A percentile compares a stretch with the other conserved stretches of the same genome.
phyloP scores from a whole-genome alignment of 1,284 basidiomycete species.

The Phylloporus sp. region DNA sequence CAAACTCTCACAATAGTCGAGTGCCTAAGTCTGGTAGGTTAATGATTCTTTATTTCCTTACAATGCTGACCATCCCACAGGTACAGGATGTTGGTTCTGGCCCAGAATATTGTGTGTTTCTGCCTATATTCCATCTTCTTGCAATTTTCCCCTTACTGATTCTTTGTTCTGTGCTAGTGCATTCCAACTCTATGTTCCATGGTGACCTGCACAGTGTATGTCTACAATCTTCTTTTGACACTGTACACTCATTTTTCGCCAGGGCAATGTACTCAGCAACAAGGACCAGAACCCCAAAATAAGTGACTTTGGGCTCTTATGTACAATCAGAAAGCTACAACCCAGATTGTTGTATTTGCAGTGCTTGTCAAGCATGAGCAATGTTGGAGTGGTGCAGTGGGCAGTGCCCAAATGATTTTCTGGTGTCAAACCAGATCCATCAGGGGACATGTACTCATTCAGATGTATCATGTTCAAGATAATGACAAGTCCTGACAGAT shows the following conservation, averaged over 20 bases:
- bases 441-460: constrained; percentile 13
- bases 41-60: neutral
- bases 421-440: neutral
- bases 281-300: constrained; percentile 6
- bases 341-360: constrained; percentile 12
- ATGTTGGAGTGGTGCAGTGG: neutral
- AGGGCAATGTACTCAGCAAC: constrained; percentile 9
- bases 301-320: constrained; percentile 13
- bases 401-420: constrained; percentile 1
- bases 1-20: neutral
- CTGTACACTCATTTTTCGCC: no score
- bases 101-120: constrained; percentile 5
- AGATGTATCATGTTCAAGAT: constrained; percentile 17
- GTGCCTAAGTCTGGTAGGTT: neutral
- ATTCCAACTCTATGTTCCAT: constrained; percentile 11
- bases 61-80: neutral
- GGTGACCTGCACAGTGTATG: constrained; percentile 15
- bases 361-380: neutral
- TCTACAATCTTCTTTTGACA: neutral
- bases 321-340: constrained; percentile 3
- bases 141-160: neutral
- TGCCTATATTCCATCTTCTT: no score
- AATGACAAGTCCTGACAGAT: neutral
- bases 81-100: constrained; percentile 1
- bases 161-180: constrained; percentile 3